Evolutionary conservation across 305 asterid genomes (phyloP), one percentile per base, ranked within the genome.

Genomic region (Petunia hybrid): DNA sequence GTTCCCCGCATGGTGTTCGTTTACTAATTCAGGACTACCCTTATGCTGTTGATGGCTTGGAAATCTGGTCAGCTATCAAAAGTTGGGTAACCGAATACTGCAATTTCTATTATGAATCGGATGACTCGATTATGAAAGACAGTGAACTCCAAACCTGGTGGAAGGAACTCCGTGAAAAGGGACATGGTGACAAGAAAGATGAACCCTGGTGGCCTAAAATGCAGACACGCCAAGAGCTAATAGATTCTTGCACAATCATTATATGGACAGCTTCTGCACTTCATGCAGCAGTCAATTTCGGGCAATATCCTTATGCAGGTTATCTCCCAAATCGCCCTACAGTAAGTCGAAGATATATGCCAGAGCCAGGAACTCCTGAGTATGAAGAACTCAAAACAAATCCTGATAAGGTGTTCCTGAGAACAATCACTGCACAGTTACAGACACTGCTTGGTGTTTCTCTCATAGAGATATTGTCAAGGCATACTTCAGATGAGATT

Each of bases 1-100:
- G 31, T 22, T 22, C 31, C 31, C 89, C 89, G 6, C 87, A 89
- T 38, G 97, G 97, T 4, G 80, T 94, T 63, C 91, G 94, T 9
- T 83, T 94, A 70, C 83, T 91, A 59, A 91, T 94, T 5, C 91
- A 91, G 83, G 98, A 94, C 86, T 94, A 94, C 68, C 98, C 98
- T 2, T 94, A 76, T 71, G 97, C 97, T 38, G 97, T 92, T 16
- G 97, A 94, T 77, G 98, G 98, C 10, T 89, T 94, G 4, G 91
- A 91, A 82, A 91, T 94, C 1, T 94, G 98, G 97, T 68, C 91
- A 76, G 94, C 98, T 46, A 92, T 94, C 79, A 87, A 89, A 84
- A 59, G 88, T 71, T 94, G 97, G 31, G 31, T 22, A 22, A 22
- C 31, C 31, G 1, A 22, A 22, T 22, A 22, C 31, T 22, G 31